Conservation (phyloP, 352 stramenopile genomes). For the Aphanomyces astaci region DNA sequence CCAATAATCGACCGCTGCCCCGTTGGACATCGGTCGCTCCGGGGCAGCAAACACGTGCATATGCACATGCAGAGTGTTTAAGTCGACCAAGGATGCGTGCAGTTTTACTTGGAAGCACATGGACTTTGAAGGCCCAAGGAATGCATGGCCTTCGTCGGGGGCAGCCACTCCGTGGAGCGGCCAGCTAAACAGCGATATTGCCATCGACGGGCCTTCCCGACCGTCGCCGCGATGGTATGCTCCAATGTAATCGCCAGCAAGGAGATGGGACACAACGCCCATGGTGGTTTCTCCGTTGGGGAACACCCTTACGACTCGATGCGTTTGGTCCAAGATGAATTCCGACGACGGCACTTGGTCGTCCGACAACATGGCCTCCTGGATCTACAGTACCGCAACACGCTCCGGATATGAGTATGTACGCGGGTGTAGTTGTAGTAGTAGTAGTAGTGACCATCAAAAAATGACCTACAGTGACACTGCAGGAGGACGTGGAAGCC, state of each 20-base stretch:
- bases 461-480: no score
- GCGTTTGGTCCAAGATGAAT: conserved; percentile 2
- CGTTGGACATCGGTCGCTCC: neutral
- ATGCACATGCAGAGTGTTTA: neutral
- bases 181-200: conserved; percentile 8
- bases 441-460: no score
- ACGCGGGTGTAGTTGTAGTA: no score
- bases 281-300: conserved; percentile 21
- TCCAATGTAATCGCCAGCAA: conserved; percentile 19
- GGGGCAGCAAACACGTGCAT: neutral
- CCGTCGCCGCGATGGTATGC: neutral
- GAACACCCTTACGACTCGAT: conserved; percentile 14
- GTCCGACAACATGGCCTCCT: no score
- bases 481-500: neutral
- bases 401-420: no score
- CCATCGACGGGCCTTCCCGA: neutral
- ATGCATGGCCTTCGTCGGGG: neutral
- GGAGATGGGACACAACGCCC: neutral
- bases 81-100: neutral
- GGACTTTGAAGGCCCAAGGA: neutral
- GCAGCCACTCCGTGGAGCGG: neutral
- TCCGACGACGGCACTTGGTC: conserved; percentile 5
- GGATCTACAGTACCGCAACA: no score
- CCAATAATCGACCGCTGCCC: conserved; percentile 16
- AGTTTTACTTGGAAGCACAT: neutral